phyloP scores from a whole-genome alignment of 148 eudicot species.

The Talinum fruticosum region DNA sequence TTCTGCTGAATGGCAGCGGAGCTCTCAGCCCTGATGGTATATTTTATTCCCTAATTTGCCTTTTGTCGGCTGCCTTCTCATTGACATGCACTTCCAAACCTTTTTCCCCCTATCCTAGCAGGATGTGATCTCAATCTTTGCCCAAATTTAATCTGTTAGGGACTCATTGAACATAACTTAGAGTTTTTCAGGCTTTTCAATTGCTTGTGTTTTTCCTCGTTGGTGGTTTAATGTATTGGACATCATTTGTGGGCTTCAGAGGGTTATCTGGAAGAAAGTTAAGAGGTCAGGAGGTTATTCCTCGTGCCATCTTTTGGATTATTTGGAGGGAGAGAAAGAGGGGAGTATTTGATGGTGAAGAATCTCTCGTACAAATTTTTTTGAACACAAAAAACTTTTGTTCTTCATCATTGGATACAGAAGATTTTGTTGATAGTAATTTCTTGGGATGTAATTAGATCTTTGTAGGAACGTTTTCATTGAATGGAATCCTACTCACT shows the following conservation, averaged over 20 bases:
- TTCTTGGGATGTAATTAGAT: neutral
- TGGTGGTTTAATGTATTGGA: neutral
- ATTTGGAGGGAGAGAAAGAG: neutral
- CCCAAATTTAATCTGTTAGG: neutral
- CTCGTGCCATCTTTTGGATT: neutral
- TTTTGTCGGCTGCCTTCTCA: neutral
- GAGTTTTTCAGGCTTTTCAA: neutral
- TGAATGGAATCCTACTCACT: neutral
- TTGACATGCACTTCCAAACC: slow-evolving; percentile 1
- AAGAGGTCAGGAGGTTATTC: neutral
- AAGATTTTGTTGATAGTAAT: neutral
- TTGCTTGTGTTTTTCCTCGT: neutral
- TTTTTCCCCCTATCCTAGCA: neutral
- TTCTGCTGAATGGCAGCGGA: slow-evolving; percentile 30
- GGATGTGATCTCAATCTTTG: neutral
- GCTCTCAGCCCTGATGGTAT: slow-evolving; percentile 80
- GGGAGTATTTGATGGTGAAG: neutral
- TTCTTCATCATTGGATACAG: neutral
- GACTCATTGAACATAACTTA: neutral
- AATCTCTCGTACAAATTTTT: neutral
- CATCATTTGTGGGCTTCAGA: neutral
- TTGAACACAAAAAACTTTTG: neutral
- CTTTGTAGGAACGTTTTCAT: neutral
- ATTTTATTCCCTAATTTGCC: slow-evolving; percentile 3
- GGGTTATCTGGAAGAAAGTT: neutral